Conservation (phyloP, 2,329 filamentous ascomycete genomes). For the Chrysosporium queenslandicum region DNA sequence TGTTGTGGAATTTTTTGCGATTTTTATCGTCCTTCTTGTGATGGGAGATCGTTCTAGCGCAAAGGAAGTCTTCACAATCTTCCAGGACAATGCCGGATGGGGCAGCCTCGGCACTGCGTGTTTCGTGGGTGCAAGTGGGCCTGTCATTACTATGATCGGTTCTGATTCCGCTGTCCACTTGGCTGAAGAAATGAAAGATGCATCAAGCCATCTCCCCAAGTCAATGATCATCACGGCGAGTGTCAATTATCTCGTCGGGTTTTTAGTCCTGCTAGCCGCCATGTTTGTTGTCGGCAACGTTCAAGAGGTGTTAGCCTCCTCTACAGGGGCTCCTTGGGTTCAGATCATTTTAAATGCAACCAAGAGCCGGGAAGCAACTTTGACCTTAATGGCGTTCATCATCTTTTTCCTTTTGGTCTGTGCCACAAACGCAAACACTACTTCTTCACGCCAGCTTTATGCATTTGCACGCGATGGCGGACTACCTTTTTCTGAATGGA, state of each 20-base stretch:
- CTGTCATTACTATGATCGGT: conserved; percentile 19
- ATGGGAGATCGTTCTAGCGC: conserved; percentile 20
- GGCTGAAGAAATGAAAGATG: conserved; percentile 33
- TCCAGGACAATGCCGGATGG: conserved; percentile 24
- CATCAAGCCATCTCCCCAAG: conserved; percentile 28
- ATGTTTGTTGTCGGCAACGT: conserved; percentile 30
- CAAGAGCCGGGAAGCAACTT: conserved; percentile 27
- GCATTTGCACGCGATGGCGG: conserved; percentile 43
- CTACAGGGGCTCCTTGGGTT: conserved; percentile 32
- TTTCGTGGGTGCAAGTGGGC: conserved; percentile 21
- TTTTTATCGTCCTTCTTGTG: conserved; percentile 26
- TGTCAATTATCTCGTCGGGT: conserved; percentile 31
- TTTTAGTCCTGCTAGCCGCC: conserved; percentile 28
- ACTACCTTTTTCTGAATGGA: conserved; percentile 32
- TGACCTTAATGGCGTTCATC: conserved; percentile 25
- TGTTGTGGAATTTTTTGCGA: conserved; percentile 25
- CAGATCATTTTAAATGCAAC: conserved; percentile 39
- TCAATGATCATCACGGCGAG: conserved; percentile 28
- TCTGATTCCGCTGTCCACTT: conserved; percentile 21
- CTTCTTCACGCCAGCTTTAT: conserved; percentile 49
- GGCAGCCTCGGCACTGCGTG: conserved; percentile 21
- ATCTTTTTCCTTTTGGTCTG: conserved; percentile 25
- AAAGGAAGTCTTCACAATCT: conserved; percentile 21
- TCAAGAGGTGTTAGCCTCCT: conserved; percentile 23
- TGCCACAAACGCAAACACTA: conserved; percentile 40